phyloP scores from a whole-genome alignment of 2,329 filamentous ascomycete genomes.

The Leptographium lundbergii region DNA sequence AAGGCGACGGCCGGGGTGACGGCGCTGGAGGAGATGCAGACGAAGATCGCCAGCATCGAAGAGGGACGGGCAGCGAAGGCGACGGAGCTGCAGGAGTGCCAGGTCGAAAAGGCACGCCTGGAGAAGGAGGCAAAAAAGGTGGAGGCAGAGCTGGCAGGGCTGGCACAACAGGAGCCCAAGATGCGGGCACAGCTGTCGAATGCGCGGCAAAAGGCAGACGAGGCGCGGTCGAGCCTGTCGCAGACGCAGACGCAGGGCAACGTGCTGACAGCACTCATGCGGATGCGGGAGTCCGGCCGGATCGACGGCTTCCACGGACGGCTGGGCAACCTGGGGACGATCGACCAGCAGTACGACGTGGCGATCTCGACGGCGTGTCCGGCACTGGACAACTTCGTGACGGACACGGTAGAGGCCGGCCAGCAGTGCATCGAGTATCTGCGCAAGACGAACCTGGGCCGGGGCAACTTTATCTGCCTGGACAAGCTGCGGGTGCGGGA shows the following conservation, averaged over 20 bases:
- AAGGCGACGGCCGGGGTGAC: conserved; percentile 78
- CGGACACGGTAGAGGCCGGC: conserved; percentile 87
- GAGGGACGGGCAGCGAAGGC: conserved; percentile 59
- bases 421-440: conserved; percentile 98
- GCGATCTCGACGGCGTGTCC: conserved; percentile 97
- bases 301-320: conserved; percentile 96
- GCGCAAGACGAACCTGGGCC: conserved; percentile 90
- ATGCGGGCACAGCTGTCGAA: conserved; percentile 76
- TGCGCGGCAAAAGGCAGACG: conserved; percentile 87
- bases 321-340: conserved; percentile 84
- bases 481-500: conserved; percentile 75
- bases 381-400: conserved; percentile 88
- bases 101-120: conserved; percentile 57
- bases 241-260: conserved; percentile 88
- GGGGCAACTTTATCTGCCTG: conserved; percentile 93
- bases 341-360: conserved; percentile 88
- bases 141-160: conserved; percentile 58
- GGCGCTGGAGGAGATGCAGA: conserved; percentile 69
- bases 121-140: conserved; percentile 64
- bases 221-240: conserved; percentile 80
- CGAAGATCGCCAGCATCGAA: conserved; percentile 64
- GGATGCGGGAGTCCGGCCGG: conserved; percentile 87
- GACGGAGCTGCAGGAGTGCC: conserved; percentile 62
- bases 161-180: conserved; percentile 67
- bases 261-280: conserved; percentile 82